Evolutionary conservation across 805 yeast genomes (phyloP).

Genomic region (Cyberlindnera japonica): DNA sequence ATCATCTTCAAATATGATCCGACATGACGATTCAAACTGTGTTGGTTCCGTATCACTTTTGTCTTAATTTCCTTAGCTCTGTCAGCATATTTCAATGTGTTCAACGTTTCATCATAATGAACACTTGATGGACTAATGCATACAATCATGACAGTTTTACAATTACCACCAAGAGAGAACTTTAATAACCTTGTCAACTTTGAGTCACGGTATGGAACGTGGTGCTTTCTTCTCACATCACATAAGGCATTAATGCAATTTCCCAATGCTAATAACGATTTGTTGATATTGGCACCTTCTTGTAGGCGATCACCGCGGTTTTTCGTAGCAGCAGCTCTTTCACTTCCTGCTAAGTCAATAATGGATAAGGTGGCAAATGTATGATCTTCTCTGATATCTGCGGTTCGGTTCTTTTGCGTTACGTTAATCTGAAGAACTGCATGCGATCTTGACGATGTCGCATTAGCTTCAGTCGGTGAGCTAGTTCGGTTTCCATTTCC

Average conservation of each 20-base stretch:
- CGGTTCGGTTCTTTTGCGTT: slow-evolving; percentile 53
- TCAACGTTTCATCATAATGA: slow-evolving; percentile 91
- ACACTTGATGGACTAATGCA: slow-evolving; percentile 83
- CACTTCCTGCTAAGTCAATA: slow-evolving; percentile 93
- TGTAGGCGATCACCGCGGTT: slow-evolving; percentile 77
- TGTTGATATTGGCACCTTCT: slow-evolving; percentile 93
- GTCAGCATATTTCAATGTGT: slow-evolving; percentile 87
- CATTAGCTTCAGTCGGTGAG: slow-evolving; percentile 88
- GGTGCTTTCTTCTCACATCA: slow-evolving; percentile 61
- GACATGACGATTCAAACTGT: slow-evolving; percentile 74
- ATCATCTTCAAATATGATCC: slow-evolving; percentile 83
- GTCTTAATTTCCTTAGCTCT: slow-evolving; percentile 90
- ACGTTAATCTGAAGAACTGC: slow-evolving; percentile 86
- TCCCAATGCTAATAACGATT: slow-evolving; percentile 83
- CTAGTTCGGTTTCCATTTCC: slow-evolving; percentile 79
- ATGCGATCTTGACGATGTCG: slow-evolving; percentile 88
- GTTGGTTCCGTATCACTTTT: slow-evolving; percentile 67
- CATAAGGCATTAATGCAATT: slow-evolving; percentile 92
- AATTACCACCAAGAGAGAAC: slow-evolving; percentile 89
- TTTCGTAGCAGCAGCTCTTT: slow-evolving; percentile 85
- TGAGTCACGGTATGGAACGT: slow-evolving; percentile 89
- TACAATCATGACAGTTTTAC: slow-evolving; percentile 94
- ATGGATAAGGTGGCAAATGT: slow-evolving; percentile 78
- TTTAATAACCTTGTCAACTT: slow-evolving; percentile 83
- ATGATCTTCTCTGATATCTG: slow-evolving; percentile 62